A percentile compares a stretch with the other conserved stretches of the same genome.
These are phyloP conservation scores for Theobroma cacao DNA, from an alignment of 345 rosid species.

Conservation along the genomic window DNA sequence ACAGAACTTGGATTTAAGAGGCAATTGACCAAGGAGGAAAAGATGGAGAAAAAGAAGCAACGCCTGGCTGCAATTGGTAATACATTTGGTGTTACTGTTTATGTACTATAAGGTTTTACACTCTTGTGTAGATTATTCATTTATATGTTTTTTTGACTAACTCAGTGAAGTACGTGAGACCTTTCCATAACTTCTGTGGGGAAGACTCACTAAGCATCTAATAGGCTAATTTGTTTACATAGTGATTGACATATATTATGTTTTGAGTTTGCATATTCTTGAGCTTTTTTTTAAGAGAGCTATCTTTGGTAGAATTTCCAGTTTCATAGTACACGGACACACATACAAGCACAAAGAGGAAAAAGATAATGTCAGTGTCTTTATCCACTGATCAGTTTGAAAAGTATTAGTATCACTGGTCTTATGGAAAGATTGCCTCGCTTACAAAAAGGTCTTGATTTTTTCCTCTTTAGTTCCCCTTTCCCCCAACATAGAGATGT, in stretches of 20 bases:
- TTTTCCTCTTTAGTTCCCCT: neutral
- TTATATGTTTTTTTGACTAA: neutral
- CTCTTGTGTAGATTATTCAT: neutral
- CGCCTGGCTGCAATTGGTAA: conserved; percentile 96
- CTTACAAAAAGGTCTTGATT: neutral
- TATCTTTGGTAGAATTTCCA: neutral
- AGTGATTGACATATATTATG: neutral
- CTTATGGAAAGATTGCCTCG: neutral
- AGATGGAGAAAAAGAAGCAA: conserved; percentile 88
- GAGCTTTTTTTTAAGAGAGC: neutral
- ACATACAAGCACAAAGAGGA: neutral
- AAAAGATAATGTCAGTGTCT: neutral
- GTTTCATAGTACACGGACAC: neutral
- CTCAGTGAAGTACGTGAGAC: neutral
- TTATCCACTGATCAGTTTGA: neutral
- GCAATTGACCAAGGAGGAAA: conserved; percentile 85
- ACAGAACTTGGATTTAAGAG: conserved; percentile 87
- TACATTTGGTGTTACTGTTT: conserved; percentile 1
- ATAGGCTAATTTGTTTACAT: neutral
- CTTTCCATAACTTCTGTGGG: neutral
- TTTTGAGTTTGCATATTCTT: neutral
- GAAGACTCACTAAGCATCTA: conserved; percentile 1
- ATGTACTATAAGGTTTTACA: conserved; percentile 1
- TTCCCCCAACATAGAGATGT: neutral
- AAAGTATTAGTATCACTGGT: neutral